Base-by-base conservation (phyloP, 139 green algal species). In the Picochlorum sp. region DNA sequence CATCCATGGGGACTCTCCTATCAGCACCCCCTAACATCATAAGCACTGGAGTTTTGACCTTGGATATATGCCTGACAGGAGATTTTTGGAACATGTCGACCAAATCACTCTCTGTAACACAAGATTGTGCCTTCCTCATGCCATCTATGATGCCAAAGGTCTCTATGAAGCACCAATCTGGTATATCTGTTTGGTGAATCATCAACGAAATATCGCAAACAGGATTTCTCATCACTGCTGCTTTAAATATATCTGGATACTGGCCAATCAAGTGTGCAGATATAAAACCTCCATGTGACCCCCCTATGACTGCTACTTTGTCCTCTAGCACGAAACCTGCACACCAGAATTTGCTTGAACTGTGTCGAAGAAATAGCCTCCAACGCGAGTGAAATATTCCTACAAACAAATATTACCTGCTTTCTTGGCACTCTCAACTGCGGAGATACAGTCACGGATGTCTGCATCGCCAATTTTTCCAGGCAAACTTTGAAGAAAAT, bases 91-190 rank as follows among this genome's bases (percentile, higher is more conserved):
- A 58, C 50, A 95, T 84, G 28, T 50, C 43, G 14, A 70, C 57
- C 39, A 96, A 36, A 43, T 93, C 82, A 2, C 81, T 76, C 1
- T 69, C 41, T 4, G 44, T 71, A 25, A 87, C 83, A 25, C 58
- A 33, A 0, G 74, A 56, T 7, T 36, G 77, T 74, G 71, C 84
- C 64, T 74, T 82, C 50, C 28, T 36, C 28, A 7, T 45, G 32
- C 36, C 58, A 35, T 58, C 77, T 70, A 84, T 56, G n/a, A 39
- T 68, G 24, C 89, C 89, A 41, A 81, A 81, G 8, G 70, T 72
- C 74, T 97, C 89, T 39, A 91, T 73, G 52, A 76, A 96, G 68
- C 74, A 87, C 89, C 89, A 97, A 68, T 97, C 89, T 12, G 89
- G 77, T 50, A 97, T 97, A 68, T 97, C 89, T 9, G 64, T 77